Evolutionary conservation across 805 yeast species (phyloP).

Genomic region (Saturnispora halmiae): DNA sequence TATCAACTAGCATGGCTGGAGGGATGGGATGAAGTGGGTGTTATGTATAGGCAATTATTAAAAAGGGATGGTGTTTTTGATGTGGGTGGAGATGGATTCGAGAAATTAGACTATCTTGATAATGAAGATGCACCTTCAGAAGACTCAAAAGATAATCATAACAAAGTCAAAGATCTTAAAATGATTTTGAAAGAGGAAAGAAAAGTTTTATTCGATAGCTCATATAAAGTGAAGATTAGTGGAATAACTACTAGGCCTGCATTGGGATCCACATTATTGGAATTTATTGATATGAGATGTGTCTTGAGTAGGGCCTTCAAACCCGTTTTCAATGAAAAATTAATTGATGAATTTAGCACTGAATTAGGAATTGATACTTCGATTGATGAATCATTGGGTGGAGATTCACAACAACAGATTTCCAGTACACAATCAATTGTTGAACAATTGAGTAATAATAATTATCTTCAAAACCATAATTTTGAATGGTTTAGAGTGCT

Average conservation of each 20-base stretch:
- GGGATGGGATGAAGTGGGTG: constrained; percentile 56
- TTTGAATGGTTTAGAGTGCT: constrained; percentile 26
- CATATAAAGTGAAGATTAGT: constrained; percentile 26
- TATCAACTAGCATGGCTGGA: constrained; percentile 63
- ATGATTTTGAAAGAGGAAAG: constrained; percentile 22
- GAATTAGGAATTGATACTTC: constrained; percentile 27
- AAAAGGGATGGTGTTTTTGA: constrained; percentile 14
- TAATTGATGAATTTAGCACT: constrained; percentile 28
- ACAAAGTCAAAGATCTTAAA: constrained; percentile 16
- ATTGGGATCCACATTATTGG: constrained; percentile 48
- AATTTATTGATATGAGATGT: constrained; percentile 41
- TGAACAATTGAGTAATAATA: constrained; percentile 22
- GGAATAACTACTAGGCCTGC: constrained; percentile 38
- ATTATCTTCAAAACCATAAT: constrained; percentile 26
- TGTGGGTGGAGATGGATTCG: constrained; percentile 14
- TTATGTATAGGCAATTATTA: constrained; percentile 24
- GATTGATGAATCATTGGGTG: constrained; percentile 3
- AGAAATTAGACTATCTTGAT: constrained; percentile 15
- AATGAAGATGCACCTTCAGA: constrained; percentile 14
- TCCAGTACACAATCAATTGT: constrained; percentile 17
- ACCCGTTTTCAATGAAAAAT: constrained; percentile 30
- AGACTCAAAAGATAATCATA: constrained; percentile 9
- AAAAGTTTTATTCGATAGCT: constrained; percentile 25
- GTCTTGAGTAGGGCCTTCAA: constrained; percentile 35
- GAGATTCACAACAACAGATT: neutral